phyloP scores from a whole-genome alignment of 2,329 filamentous ascomycete genomes.

The Hymenoscyphus occultus region DNA sequence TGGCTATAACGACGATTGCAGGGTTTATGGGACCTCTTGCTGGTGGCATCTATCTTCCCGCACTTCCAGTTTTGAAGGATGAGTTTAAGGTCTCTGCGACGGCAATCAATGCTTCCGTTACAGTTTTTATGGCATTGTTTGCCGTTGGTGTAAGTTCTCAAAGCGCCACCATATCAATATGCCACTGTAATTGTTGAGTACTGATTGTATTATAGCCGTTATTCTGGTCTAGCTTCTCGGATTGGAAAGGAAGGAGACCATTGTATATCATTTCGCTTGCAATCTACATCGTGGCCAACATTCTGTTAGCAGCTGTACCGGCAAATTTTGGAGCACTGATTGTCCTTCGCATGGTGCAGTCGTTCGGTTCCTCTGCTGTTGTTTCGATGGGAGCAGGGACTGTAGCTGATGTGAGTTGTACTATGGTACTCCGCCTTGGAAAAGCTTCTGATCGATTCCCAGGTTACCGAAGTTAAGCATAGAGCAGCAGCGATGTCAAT shows the following conservation, averaged over 20 bases:
- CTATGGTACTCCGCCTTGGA: background rate
- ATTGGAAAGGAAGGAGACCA: constrained; percentile 12
- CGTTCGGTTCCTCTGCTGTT: constrained; percentile 8
- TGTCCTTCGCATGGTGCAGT: constrained; percentile 9
- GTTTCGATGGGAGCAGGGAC: constrained; percentile 10
- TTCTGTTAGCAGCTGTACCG: constrained; percentile 9
- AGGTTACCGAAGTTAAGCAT: constrained; percentile 11
- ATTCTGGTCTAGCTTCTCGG: constrained; percentile 8
- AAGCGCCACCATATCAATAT: background rate
- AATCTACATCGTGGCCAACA: constrained; percentile 10
- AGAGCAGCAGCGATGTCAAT: constrained; percentile 13
- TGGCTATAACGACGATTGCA: constrained; percentile 9
- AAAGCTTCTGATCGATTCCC: background rate
- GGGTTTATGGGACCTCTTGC: constrained; percentile 9
- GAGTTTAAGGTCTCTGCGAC: constrained; percentile 9
- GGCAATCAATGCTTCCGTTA: constrained; percentile 10
- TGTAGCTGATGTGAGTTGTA: constrained; percentile 9
- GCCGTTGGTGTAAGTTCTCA: constrained; percentile 10
- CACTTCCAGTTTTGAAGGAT: constrained; percentile 8
- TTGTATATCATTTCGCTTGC: constrained; percentile 11
- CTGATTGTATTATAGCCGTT: constrained; percentile 2
- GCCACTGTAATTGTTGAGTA: background rate
- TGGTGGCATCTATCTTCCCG: constrained; percentile 9
- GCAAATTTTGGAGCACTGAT: constrained; percentile 10
- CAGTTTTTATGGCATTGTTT: constrained; percentile 12